A percentile compares a stretch with the other conserved stretches of the same genome.
phyloP scores from a whole-genome alignment of 2,329 filamentous ascomycete species.

The Fonsecaea erecta region DNA sequence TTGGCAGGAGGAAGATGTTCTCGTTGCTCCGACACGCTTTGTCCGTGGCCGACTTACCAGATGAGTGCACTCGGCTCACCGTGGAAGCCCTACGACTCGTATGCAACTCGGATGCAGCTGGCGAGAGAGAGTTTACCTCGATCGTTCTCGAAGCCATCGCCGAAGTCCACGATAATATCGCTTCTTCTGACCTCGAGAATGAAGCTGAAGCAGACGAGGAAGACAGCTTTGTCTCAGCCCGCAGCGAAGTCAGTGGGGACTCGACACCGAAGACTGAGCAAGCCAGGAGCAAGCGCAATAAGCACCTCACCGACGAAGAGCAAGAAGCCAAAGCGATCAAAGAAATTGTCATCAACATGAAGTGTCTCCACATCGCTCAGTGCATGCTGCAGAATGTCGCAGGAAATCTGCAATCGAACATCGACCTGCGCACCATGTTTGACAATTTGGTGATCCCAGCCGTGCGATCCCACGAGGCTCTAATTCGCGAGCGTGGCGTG shows the following conservation, averaged over 20 bases:
- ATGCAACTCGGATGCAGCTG: slow-evolving; percentile 65
- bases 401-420: slow-evolving; percentile 84
- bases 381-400: slow-evolving; percentile 96
- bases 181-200: slow-evolving; percentile 44
- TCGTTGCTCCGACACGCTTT: slow-evolving; percentile 82
- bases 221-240: slow-evolving; percentile 92
- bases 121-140: slow-evolving; percentile 56
- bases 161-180: slow-evolving; percentile 93
- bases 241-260: slow-evolving; percentile 74
- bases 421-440: slow-evolving; percentile 92
- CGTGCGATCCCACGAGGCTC: slow-evolving; percentile 88
- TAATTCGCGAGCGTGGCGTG: slow-evolving; percentile 87
- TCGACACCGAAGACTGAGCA: slow-evolving; percentile 41
- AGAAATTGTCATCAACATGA: slow-evolving; percentile 97
- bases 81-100: slow-evolving; percentile 81
- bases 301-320: slow-evolving; percentile 32
- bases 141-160: slow-evolving; percentile 86
- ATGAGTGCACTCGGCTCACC: slow-evolving; percentile 87
- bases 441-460: slow-evolving; percentile 97
- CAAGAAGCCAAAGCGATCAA: slow-evolving; percentile 75
- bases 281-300: slow-evolving; percentile 35
- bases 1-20: slow-evolving; percentile 95
- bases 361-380: slow-evolving; percentile 94
- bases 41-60: slow-evolving; percentile 83
- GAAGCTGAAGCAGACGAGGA: slow-evolving; percentile 62